phyloP scores from a whole-genome alignment of 78 protist genomes.

The Trichosphaerium sp. region DNA sequence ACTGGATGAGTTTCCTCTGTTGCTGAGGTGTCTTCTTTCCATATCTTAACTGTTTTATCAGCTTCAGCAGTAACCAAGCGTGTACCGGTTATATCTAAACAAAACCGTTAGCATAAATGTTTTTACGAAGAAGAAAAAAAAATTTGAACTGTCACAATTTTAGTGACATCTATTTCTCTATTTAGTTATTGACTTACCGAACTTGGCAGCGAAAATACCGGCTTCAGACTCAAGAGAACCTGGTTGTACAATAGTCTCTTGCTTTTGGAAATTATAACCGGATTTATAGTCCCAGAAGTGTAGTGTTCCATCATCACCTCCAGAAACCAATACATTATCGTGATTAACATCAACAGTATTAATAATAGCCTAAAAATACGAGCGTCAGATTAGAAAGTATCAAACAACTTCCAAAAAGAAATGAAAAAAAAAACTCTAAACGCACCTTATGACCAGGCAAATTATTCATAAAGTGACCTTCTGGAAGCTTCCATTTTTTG shows the following conservation, averaged over 20 bases:
- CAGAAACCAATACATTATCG: conserved; percentile 71
- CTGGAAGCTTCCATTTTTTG: conserved; percentile 90
- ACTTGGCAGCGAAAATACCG: too few species aligned
- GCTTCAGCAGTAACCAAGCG: conserved; percentile 90
- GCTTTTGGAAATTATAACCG: conserved; percentile 82
- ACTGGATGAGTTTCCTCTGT: conserved; percentile 20
- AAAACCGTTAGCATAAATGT: conserved; percentile 62
- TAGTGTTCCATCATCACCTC: conserved; percentile 83
- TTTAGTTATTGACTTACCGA: too few species aligned
- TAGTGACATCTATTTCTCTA: too few species aligned
- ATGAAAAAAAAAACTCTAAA: too few species aligned
- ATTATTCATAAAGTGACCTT: conserved; percentile 85
- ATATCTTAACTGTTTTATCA: conserved; percentile 93
- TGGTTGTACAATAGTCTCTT: conserved; percentile 67
- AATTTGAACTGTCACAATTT: too few species aligned
- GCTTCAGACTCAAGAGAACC: conserved; percentile 55
- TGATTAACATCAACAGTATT: conserved; percentile 72
- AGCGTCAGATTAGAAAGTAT: too few species aligned
- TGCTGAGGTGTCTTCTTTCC: conserved; percentile 55
- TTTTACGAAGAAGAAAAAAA: too few species aligned
- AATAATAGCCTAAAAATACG: too few species aligned
- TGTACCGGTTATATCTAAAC: conserved; percentile 86
- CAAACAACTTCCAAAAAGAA: too few species aligned
- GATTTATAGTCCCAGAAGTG: conserved; percentile 91
- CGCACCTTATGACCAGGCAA: conserved; percentile 77